Percentiles rank a stretch among this genome's conserved stretches.
Conservation (phyloP, 225 moss, liverwort and hornwort genomes). For the Straminergon stramineum region DNA sequence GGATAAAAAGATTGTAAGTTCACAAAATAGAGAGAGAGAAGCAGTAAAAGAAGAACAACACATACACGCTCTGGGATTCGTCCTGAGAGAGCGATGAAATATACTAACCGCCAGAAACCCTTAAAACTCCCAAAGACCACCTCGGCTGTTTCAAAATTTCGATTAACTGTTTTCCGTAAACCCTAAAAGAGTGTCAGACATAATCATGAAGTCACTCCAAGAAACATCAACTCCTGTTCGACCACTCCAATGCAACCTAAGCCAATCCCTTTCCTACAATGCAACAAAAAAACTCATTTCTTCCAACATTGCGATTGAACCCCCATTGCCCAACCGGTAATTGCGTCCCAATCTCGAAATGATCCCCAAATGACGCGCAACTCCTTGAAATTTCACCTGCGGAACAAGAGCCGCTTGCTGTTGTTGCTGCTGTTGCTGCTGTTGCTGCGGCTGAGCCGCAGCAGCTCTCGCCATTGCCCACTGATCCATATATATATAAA, state of each 20-base stretch:
- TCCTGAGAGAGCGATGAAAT: not conserved
- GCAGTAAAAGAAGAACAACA: not conserved
- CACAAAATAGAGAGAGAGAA: not conserved
- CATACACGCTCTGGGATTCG: not conserved
- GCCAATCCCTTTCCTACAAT: not conserved
- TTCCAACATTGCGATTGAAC: not conserved
- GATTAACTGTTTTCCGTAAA: conserved; percentile 16
- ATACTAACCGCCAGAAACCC: not conserved
- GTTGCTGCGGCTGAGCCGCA: conserved; percentile 5
- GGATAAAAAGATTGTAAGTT: not conserved
- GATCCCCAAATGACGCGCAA: not conserved
- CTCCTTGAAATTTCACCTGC: conserved; percentile 6
- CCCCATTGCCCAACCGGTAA: not conserved
- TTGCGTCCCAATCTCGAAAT: not conserved
- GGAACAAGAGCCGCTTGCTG: conserved; percentile 19
- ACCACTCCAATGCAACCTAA: conserved; percentile 3
- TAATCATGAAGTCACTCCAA: conserved; percentile 10
- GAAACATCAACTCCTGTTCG: not conserved
- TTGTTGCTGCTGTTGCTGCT: conserved; percentile 4
- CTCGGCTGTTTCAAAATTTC: not conserved
- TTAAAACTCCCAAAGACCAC: not conserved
- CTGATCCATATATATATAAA: conserved; percentile 27
- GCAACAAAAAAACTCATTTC: not conserved
- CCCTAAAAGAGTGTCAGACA: conserved; percentile 10
- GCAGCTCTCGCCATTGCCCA: conserved; percentile 46